phyloP scores from a whole-genome alignment of 1,284 basidiomycete genomes.

The Leccinum glutinopallens region DNA sequence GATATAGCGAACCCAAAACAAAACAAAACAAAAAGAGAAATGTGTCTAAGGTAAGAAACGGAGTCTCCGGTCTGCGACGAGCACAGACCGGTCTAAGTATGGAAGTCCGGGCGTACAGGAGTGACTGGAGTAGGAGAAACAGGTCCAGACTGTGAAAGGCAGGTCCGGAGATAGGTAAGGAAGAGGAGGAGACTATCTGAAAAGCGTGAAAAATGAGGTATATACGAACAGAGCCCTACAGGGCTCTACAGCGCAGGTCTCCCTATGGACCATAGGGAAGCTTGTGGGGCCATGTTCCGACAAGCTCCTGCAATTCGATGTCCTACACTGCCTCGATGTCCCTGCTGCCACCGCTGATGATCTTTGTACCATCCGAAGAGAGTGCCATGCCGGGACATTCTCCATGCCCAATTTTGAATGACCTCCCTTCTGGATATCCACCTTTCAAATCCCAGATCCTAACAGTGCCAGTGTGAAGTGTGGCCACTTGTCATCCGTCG shows the following conservation, averaged over 20 bases:
- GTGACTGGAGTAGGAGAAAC: too few species aligned
- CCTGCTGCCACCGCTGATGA: background rate
- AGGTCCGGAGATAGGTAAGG: too few species aligned
- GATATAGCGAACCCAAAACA: too few species aligned
- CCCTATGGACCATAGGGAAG: background rate
- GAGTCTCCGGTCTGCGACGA: too few species aligned
- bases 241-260: background rate
- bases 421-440: background rate
- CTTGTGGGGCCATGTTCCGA: background rate
- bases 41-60: too few species aligned
- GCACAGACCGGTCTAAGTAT: too few species aligned
- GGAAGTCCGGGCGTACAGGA: too few species aligned
- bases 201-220: too few species aligned
- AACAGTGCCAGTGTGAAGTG: background rate
- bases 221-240: too few species aligned
- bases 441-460: background rate
- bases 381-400: background rate
- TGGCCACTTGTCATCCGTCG: conserved; percentile 1
- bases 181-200: too few species aligned
- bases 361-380: conserved; percentile 10
- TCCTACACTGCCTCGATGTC: conserved; percentile 11
- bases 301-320: background rate
- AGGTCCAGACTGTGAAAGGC: too few species aligned
- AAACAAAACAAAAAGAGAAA: too few species aligned
- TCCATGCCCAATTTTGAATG: background rate